Evolutionary conservation across 179 eudicot genomes (phyloP).

Genomic region (Carnegiea gigantea): DNA sequence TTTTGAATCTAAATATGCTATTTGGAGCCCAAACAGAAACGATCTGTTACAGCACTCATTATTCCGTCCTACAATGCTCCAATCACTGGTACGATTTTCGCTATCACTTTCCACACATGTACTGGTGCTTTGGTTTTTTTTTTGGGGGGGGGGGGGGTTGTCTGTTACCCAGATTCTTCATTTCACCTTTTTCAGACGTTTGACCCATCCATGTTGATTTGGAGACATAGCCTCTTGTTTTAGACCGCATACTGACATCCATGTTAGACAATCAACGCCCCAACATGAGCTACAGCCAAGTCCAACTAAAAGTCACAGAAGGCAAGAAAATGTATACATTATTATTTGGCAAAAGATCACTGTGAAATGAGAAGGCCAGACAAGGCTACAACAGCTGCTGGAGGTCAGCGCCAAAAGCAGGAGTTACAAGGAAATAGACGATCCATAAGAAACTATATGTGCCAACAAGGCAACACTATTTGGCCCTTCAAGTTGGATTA

Average conservation of each 20-base stretch:
- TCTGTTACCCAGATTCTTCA: no score
- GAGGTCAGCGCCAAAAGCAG: not conserved
- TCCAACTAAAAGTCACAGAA: not conserved
- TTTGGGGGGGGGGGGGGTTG: no score
- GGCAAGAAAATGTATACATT: not conserved
- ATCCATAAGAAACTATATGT: not conserved
- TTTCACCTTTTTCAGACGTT: not conserved
- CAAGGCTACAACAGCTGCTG: not conserved
- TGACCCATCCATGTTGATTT: not conserved
- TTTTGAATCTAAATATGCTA: no score
- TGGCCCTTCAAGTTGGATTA: not conserved
- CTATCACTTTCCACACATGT: not conserved
- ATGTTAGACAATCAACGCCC: not conserved
- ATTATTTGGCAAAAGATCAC: not conserved
- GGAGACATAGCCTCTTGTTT: not conserved
- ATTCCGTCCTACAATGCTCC: not conserved
- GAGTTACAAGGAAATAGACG: not conserved
- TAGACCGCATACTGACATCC: not conserved
- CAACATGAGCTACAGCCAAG: not conserved
- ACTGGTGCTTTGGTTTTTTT: no score
- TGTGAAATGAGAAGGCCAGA: not conserved
- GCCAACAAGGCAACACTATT: not conserved
- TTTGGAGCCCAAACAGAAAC: not conserved
- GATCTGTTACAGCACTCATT: not conserved
- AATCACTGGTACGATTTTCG: not conserved